phyloP scores from a whole-genome alignment of 2,329 filamentous ascomycete species.

The Ascochyta pisi region DNA sequence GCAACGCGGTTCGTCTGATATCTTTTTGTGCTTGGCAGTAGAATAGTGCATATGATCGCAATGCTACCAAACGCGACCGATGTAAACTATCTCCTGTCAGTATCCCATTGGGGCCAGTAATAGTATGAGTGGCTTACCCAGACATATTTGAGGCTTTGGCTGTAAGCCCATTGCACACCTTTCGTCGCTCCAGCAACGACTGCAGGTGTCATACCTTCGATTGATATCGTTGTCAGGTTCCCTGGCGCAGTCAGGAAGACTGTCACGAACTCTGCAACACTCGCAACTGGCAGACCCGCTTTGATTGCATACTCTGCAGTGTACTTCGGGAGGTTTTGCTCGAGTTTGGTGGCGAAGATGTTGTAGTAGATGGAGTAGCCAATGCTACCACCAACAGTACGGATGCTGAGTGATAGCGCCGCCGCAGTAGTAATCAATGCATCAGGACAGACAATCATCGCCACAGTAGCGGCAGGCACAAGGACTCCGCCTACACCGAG shows the following conservation, averaged over 20 bases:
- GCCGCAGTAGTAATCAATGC: constrained; percentile 47
- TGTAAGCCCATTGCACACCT: constrained; percentile 40
- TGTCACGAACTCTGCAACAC: constrained; percentile 46
- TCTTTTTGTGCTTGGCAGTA: constrained; percentile 42
- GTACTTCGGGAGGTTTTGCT: constrained; percentile 32
- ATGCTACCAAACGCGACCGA: constrained; percentile 42
- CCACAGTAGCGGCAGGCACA: constrained; percentile 44
- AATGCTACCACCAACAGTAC: constrained; percentile 50
- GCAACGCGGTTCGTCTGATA: constrained; percentile 44
- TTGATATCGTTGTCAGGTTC: constrained; percentile 20
- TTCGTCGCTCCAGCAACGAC: constrained; percentile 37
- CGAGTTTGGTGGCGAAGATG: constrained; percentile 42
- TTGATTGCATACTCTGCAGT: constrained; percentile 40
- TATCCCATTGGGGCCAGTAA: not conserved
- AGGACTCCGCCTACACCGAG: constrained; percentile 49
- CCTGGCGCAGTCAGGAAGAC: constrained; percentile 37
- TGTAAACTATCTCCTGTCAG: constrained; percentile 22
- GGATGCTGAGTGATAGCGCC: constrained; percentile 55
- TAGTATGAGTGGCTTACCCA: constrained; percentile 15
- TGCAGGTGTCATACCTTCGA: constrained; percentile 36
- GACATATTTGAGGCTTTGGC: constrained; percentile 42
- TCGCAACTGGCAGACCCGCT: constrained; percentile 49
- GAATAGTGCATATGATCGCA: constrained; percentile 38
- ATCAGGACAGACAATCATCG: constrained; percentile 45
- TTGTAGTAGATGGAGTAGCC: constrained; percentile 48